Evolutionary conservation across 192 early-diverging fungal species (phyloP).

Genomic region (Coemansia sp.): DNA sequence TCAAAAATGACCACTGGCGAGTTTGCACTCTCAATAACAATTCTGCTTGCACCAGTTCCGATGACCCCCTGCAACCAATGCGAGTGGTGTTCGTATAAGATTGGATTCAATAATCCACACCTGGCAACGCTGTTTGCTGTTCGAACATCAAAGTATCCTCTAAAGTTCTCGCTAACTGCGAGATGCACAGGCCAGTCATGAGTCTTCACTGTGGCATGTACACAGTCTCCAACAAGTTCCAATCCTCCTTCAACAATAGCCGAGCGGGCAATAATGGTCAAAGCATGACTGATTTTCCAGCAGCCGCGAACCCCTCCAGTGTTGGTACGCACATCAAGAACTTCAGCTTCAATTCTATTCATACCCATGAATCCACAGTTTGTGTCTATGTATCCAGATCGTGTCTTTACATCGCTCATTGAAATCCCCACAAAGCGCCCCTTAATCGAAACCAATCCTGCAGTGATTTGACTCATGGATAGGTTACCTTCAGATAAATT

Average conservation of each 20-base stretch:
- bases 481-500: conserved; percentile 13
- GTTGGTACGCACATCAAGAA: conserved; percentile 11
- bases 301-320: conserved; percentile 18
- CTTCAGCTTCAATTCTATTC: conserved; percentile 7
- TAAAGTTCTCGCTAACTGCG: conserved; percentile 15
- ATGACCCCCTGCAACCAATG: conserved; percentile 21
- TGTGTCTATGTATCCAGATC: conserved; percentile 3
- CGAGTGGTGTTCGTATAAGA: conserved; percentile 3
- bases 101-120: conserved; percentile 10
- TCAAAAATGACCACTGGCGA: conserved; percentile 12
- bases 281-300: conserved; percentile 15
- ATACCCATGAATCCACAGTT: conserved; percentile 9
- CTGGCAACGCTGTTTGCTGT: conserved; percentile 24
- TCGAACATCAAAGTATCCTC: conserved; percentile 26
- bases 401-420: neutral
- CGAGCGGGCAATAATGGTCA: conserved; percentile 12
- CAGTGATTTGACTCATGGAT: neutral
- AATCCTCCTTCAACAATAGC: conserved; percentile 24
- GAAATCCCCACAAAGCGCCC: neutral
- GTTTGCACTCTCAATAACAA: conserved; percentile 17
- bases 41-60: conserved; percentile 11
- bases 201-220: conserved; percentile 10
- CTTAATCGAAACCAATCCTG: conserved; percentile 1
- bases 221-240: conserved; percentile 2
- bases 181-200: conserved; percentile 23